Conservation (phyloP, 2,329 filamentous ascomycete genomes). For the Arthrobotrys sinensis region DNA sequence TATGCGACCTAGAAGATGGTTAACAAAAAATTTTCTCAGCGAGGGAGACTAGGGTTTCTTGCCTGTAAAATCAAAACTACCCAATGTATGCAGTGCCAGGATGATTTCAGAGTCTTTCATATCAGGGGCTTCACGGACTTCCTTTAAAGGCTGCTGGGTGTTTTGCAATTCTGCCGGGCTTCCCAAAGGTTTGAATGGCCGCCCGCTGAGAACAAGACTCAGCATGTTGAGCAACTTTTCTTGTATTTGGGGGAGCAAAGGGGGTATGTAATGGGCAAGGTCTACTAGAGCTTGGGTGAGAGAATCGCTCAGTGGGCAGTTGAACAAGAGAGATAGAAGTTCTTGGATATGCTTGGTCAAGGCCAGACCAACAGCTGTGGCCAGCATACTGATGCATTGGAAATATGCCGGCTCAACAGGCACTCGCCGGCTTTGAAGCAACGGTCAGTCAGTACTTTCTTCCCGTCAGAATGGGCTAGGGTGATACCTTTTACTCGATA, state of each 20-base stretch:
- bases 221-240: slow-evolving; percentile 94
- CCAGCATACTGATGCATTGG: slow-evolving; percentile 96
- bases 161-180: slow-evolving; percentile 80
- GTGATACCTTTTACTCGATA: slow-evolving; percentile 64
- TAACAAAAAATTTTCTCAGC: background rate
- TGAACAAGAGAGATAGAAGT: slow-evolving; percentile 94
- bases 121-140: slow-evolving; percentile 69
- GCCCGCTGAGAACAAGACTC: slow-evolving; percentile 91
- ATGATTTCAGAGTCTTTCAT: slow-evolving; percentile 88
- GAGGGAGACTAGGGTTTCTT: slow-evolving; percentile 58
- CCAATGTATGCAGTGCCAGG: slow-evolving; percentile 91
- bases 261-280: slow-evolving; percentile 98
- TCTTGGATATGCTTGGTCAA: slow-evolving; percentile 99
- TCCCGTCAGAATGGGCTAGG: background rate
- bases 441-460: slow-evolving; percentile 13
- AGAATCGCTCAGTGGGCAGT: slow-evolving; percentile 92
- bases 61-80: slow-evolving; percentile 92
- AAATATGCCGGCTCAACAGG: slow-evolving; percentile 64
- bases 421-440: slow-evolving; percentile 46
- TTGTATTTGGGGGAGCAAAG: slow-evolving; percentile 92
- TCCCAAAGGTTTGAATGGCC: slow-evolving; percentile 91
- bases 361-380: slow-evolving; percentile 94
- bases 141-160: slow-evolving; percentile 75
- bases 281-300: slow-evolving; percentile 96
- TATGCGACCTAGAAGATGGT: slow-evolving; percentile 77